phyloP scores from a whole-genome alignment of 2,329 filamentous ascomycete genomes.

The Epichloe scottii region DNA sequence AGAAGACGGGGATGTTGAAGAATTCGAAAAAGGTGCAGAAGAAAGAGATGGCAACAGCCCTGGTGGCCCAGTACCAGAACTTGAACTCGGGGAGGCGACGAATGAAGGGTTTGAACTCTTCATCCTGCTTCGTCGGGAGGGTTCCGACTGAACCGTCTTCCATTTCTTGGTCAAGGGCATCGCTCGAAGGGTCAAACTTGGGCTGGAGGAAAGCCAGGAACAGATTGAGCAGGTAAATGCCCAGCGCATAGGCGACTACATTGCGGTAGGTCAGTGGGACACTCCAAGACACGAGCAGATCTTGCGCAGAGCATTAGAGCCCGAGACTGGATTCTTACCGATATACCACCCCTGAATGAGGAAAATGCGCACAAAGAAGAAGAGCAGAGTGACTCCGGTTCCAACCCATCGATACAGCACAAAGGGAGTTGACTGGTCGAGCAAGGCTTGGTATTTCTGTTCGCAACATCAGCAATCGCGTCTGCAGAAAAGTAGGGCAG shows the following conservation, averaged over 20 bases:
- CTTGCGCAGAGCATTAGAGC: not conserved
- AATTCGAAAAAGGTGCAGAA: conserved; percentile 83
- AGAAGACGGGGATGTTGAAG: conserved; percentile 97
- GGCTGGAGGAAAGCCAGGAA: conserved; percentile 97
- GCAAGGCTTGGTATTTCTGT: conserved; percentile 85
- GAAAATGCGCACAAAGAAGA: conserved; percentile 85
- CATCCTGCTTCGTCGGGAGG: conserved; percentile 87
- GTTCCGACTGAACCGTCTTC: conserved; percentile 76
- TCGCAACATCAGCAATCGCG: conserved; percentile 1
- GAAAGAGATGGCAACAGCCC: conserved; percentile 73
- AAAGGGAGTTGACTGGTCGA: conserved; percentile 88
- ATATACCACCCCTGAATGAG: conserved; percentile 98
- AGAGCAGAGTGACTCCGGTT: conserved; percentile 59
- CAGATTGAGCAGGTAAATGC: conserved; percentile 96
- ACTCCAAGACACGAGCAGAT: not conserved
- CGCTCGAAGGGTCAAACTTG: conserved; percentile 96
- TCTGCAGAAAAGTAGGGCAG: not conserved
- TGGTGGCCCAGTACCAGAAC: conserved; percentile 95
- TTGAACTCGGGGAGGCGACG: conserved; percentile 96
- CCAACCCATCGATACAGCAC: conserved; percentile 81
- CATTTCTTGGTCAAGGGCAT: conserved; percentile 83
- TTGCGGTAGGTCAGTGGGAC: not conserved
- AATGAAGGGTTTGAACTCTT: conserved; percentile 97
- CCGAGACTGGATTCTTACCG: conserved; percentile 39
- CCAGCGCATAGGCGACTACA: conserved; percentile 86